Evolutionary conservation across 1,284 basidiomycete species (phyloP).

Genomic region (Pulveroboletus sp.): DNA sequence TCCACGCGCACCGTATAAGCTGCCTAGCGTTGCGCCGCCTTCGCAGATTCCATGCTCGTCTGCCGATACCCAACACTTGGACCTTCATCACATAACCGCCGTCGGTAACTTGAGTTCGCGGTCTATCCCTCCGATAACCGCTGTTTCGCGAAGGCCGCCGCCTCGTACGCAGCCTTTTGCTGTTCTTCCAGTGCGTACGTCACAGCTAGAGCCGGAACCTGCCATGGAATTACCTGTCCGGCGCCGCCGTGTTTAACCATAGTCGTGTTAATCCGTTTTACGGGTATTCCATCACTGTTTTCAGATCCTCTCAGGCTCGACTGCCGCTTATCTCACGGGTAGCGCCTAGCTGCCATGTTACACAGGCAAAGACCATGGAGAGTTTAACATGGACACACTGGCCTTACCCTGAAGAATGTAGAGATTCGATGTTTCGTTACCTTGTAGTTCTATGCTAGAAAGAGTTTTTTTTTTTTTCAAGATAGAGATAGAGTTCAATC

Average conservation of each 20-base stretch:
- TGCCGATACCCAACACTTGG: neutral
- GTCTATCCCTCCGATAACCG: neutral
- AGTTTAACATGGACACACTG: neutral
- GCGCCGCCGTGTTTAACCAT: neutral
- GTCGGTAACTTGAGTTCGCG: constrained; percentile 1
- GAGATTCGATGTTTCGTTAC: neutral
- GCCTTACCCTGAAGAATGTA: neutral
- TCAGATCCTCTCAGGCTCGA: neutral
- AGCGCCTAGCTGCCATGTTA: neutral
- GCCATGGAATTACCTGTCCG: constrained; percentile 34
- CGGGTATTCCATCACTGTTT: neutral
- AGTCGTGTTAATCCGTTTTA: neutral
- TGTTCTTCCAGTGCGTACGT: constrained; percentile 33
- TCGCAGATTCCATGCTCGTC: constrained; percentile 3
- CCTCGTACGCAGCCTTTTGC: constrained; percentile 23
- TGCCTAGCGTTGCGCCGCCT: neutral
- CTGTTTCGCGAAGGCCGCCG: neutral
- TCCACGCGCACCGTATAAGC: neutral
- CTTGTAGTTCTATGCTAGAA: neutral
- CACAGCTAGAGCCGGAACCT: constrained; percentile 37
- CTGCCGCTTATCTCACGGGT: neutral
- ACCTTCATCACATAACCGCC: neutral
- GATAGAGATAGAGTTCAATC: neutral
- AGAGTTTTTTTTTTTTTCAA: neutral
- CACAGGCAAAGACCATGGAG: neutral